phyloP scores from a whole-genome alignment of 2,329 filamentous ascomycete species.

The Monosporascus sp. region DNA sequence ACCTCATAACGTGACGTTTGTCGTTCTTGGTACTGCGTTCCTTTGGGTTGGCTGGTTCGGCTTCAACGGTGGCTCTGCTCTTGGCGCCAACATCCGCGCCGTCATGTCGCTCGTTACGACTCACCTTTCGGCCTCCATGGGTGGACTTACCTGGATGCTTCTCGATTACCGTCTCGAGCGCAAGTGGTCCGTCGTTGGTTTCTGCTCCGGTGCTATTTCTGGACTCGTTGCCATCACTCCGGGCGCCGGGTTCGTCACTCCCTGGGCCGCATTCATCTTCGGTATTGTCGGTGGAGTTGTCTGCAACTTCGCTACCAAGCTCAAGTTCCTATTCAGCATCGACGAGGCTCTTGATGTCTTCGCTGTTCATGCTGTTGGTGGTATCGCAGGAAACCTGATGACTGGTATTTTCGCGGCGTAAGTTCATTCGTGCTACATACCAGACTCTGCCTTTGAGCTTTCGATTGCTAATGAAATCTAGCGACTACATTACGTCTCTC shows the following conservation, averaged over 20 bases:
- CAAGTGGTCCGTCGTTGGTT: constrained; percentile 91
- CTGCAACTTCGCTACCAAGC: constrained; percentile 84
- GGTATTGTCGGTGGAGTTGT: constrained; percentile 57
- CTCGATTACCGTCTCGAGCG: constrained; percentile 86
- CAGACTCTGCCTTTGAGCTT: neutral
- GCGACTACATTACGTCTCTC: constrained; percentile 66
- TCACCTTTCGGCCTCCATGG: constrained; percentile 77
- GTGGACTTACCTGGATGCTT: constrained; percentile 77
- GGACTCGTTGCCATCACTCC: constrained; percentile 85
- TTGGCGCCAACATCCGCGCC: constrained; percentile 77
- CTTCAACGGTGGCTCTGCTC: constrained; percentile 84
- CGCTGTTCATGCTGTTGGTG: constrained; percentile 81
- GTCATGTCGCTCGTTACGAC: constrained; percentile 88
- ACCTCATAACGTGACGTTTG: constrained; percentile 69
- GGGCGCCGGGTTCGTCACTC: constrained; percentile 73
- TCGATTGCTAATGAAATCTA: constrained; percentile 20
- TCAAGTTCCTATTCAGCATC: constrained; percentile 67
- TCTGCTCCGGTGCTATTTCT: constrained; percentile 85
- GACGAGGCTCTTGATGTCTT: constrained; percentile 90
- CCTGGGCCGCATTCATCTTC: constrained; percentile 54
- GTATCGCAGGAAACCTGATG: constrained; percentile 73
- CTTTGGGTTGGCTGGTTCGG: constrained; percentile 97
- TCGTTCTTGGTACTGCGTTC: constrained; percentile 67
- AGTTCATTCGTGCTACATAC: constrained; percentile 20
- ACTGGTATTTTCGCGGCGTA: constrained; percentile 73